Percentiles rank a stretch among this genome's conserved stretches.
Conservation (phyloP, 768 basidiomycete species). For the Tylopilus subfusipes region DNA sequence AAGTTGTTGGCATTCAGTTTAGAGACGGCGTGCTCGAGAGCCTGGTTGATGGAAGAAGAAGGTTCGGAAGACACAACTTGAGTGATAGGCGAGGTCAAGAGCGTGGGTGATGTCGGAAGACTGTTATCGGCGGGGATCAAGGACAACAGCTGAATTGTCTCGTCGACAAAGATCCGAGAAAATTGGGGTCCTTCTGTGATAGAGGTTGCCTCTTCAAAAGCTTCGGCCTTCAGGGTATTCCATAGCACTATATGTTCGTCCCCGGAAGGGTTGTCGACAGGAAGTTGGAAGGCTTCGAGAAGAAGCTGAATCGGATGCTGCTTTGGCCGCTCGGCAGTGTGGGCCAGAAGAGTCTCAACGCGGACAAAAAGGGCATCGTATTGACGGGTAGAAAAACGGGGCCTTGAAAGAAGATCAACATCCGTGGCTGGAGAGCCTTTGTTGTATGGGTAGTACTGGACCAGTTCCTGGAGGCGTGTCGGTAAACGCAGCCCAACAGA, state of each 20-base stretch:
- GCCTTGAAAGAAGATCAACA: slow-evolving; percentile 51
- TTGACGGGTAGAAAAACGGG: slow-evolving; percentile 64
- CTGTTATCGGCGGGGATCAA: slow-evolving; percentile 45
- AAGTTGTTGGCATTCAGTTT: slow-evolving; percentile 15
- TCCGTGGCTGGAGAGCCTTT: slow-evolving; percentile 30
- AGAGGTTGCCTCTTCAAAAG: slow-evolving; percentile 29
- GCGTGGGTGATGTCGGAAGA: slow-evolving; percentile 26
- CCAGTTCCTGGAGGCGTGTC: slow-evolving; percentile 64
- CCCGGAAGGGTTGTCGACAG: slow-evolving; percentile 30
- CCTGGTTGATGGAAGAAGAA: slow-evolving; percentile 30
- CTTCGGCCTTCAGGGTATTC: slow-evolving; percentile 48
- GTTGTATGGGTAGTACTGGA: slow-evolving; percentile 64
- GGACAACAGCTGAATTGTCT: slow-evolving; percentile 53
- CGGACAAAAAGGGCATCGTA: slow-evolving; percentile 66
- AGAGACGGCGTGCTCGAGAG: slow-evolving; percentile 22
- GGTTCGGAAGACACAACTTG: slow-evolving; percentile 28
- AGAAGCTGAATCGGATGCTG: slow-evolving; percentile 60
- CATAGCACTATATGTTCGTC: slow-evolving; percentile 45
- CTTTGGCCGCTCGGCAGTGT: slow-evolving; percentile 33
- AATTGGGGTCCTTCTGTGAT: slow-evolving; percentile 37
- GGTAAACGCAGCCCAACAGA: slow-evolving; percentile 55
- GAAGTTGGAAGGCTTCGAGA: slow-evolving; percentile 54
- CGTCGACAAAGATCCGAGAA: slow-evolving; percentile 61
- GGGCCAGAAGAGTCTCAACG: slow-evolving; percentile 52
- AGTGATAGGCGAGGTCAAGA: slow-evolving; percentile 36